A percentile compares a stretch with the other conserved stretches of the same genome.
These are phyloP conservation scores for Albophoma yamanashiensis DNA, from an alignment of 2,329 filamentous ascomycete species.

Conservation along the genomic window DNA sequence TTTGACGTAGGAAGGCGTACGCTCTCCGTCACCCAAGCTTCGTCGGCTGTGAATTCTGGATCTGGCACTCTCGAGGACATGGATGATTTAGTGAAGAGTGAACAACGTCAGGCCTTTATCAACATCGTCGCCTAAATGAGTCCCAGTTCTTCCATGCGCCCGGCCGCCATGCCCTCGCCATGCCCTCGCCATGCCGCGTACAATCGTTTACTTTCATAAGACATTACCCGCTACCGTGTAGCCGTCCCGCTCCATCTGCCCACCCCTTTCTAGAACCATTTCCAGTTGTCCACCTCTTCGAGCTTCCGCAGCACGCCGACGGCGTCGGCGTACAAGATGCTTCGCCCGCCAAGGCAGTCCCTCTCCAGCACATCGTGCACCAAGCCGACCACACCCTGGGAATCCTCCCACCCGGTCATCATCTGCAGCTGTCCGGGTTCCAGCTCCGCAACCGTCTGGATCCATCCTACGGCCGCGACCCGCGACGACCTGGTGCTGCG, in stretches of 20 bases:
- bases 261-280: slow-evolving; percentile 15
- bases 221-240: not conserved
- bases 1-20: not conserved
- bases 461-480: slow-evolving; percentile 22
- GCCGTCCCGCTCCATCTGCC: not conserved
- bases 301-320: slow-evolving; percentile 40
- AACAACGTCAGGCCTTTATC: not conserved
- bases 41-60: not conserved
- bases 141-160: not conserved
- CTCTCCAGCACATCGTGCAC: slow-evolving; percentile 34
- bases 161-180: not conserved
- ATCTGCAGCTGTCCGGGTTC: slow-evolving; percentile 26
- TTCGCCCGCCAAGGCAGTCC: slow-evolving; percentile 38
- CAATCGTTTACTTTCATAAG: not conserved
- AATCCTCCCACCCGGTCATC: slow-evolving; percentile 20
- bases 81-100: not conserved
- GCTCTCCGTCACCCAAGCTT: not conserved
- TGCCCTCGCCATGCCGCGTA: not conserved
- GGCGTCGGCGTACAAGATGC: slow-evolving; percentile 41
- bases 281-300: slow-evolving; percentile 31
- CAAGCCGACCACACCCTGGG: slow-evolving; percentile 39
- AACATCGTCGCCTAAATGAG: not conserved
- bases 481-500: slow-evolving; percentile 9
- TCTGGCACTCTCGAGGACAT: not conserved
- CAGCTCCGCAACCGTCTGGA: slow-evolving; percentile 28